These are phyloP conservation scores for Sclerotinia nivalis DNA, from an alignment of 2,329 filamentous ascomycete genomes.

Conservation along the genomic window DNA sequence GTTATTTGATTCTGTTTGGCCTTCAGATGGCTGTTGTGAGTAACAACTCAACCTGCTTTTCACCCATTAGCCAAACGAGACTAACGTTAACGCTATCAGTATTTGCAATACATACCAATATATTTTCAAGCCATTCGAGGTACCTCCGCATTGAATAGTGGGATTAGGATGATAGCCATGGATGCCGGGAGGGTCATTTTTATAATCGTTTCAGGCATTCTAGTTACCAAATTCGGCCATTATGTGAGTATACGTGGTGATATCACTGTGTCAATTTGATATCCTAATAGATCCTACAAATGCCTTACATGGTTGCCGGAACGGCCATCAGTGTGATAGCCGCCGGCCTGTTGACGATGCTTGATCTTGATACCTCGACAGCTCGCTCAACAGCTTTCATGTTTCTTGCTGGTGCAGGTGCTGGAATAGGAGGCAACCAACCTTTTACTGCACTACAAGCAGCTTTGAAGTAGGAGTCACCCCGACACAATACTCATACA, in stretches of 20 bases:
- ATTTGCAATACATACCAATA: slow-evolving; percentile 4
- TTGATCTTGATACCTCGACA: slow-evolving; percentile 9
- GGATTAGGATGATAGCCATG: not conserved
- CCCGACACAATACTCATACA: not conserved
- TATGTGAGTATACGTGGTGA: not conserved
- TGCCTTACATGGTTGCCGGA: slow-evolving; percentile 4
- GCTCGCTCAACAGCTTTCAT: slow-evolving; percentile 7
- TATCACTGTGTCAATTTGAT: not conserved
- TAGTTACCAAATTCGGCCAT: slow-evolving; percentile 2
- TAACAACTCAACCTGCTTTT: not conserved
- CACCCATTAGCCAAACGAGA: too few species aligned
- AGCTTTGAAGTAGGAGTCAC: not conserved
- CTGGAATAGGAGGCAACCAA: not conserved
- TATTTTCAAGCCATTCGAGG: slow-evolving; percentile 2
- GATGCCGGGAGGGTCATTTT: not conserved
- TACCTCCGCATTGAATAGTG: not conserved
- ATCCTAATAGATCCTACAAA: not conserved
- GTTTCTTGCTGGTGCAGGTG: not conserved
- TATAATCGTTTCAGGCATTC: not conserved
- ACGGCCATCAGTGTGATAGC: not conserved
- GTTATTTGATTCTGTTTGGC: not conserved
- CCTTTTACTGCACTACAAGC: slow-evolving; percentile 11
- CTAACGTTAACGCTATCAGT: not conserved
- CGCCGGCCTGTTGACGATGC: not conserved
- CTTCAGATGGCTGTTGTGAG: slow-evolving; percentile 2